Percentiles rank a stretch among this genome's conserved stretches.
These are phyloP conservation scores for Gloeopeniophorella convolvens DNA, from an alignment of 768 basidiomycete species.

Conservation along the genomic window DNA sequence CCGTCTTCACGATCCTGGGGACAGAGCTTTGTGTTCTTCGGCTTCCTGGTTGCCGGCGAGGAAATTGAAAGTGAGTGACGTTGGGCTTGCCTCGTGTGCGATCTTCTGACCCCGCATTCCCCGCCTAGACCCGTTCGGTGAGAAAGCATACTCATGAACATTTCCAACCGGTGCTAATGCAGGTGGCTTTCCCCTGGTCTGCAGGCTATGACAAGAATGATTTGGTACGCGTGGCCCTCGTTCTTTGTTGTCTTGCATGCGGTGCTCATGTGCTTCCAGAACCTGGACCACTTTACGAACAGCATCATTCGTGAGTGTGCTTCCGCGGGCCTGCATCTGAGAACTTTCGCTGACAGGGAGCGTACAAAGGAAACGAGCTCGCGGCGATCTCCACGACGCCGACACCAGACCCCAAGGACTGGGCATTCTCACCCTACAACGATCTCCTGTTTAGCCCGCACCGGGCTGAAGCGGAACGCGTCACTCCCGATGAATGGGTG, in stretches of 20 bases:
- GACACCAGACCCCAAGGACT: constrained; percentile 49
- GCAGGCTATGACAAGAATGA: constrained; percentile 67
- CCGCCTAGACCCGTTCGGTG: constrained; percentile 40
- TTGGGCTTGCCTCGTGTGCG: constrained; percentile 1
- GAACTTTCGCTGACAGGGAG: constrained; percentile 1
- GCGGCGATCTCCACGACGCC: constrained; percentile 54
- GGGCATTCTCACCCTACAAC: constrained; percentile 58
- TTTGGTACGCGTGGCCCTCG: constrained; percentile 35
- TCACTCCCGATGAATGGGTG: constrained; percentile 54
- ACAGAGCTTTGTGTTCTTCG: constrained; percentile 65
- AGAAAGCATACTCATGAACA: constrained; percentile 14
- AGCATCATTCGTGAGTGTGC: constrained; percentile 52
- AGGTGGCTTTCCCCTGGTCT: background rate
- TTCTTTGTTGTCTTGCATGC: constrained; percentile 5
- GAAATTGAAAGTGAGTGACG: constrained; percentile 60
- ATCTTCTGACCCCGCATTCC: constrained; percentile 6
- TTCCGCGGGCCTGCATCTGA: background rate
- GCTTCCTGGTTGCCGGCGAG: constrained; percentile 67
- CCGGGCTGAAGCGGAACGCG: constrained; percentile 33
- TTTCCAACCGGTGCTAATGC: constrained; percentile 5
- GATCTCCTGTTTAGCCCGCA: constrained; percentile 44
- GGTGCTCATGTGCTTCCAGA: constrained; percentile 29
- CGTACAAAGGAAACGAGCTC: constrained; percentile 47
- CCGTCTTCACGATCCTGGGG: background rate
- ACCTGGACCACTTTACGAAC: constrained; percentile 65